A percentile compares a stretch with the other conserved stretches of the same genome.
These are phyloP conservation scores for Dalbergia cochinchinensis DNA, from an alignment of 306 rosid genomes.

Conservation along the genomic window DNA sequence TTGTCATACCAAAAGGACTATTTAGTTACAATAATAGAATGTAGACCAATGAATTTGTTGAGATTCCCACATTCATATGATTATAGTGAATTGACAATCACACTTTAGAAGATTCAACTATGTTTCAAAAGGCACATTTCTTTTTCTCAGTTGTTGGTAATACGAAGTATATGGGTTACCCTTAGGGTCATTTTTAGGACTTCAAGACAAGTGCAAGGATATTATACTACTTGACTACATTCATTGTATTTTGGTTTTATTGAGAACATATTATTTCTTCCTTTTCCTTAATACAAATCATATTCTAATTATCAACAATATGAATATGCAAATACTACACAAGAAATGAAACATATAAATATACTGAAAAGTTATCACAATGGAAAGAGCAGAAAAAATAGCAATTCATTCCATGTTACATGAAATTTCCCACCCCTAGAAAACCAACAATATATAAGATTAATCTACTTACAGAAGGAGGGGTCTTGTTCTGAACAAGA, in stretches of 20 bases:
- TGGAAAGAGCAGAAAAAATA: neutral
- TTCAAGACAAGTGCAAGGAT: neutral
- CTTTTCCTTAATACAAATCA: neutral
- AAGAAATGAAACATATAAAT: slow-evolving; percentile 22
- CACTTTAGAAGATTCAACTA: neutral
- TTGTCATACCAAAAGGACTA: slow-evolving; percentile 4
- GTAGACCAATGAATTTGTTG: slow-evolving; percentile 7
- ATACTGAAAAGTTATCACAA: neutral
- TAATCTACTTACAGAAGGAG: slow-evolving; percentile 74
- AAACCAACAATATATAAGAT: slow-evolving; percentile 22
- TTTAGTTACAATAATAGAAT: slow-evolving; percentile 2
- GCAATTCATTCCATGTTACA: slow-evolving; percentile 21
- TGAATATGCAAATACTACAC: slow-evolving; percentile 15
- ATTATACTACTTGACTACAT: neutral
- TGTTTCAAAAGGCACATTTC: neutral
- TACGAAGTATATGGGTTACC: neutral
- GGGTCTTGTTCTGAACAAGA: slow-evolving; percentile 83
- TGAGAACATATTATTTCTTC: neutral
- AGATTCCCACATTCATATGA: slow-evolving; percentile 15
- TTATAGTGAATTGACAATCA: neutral
- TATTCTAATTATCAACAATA: slow-evolving; percentile 22
- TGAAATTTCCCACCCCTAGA: slow-evolving; percentile 21
- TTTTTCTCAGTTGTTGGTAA: neutral
- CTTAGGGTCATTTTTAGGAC: neutral
- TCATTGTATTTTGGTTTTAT: neutral